These are phyloP conservation scores for Leishmania lainsoni DNA, from an alignment of 208 protist genomes.

Conservation along the genomic window DNA sequence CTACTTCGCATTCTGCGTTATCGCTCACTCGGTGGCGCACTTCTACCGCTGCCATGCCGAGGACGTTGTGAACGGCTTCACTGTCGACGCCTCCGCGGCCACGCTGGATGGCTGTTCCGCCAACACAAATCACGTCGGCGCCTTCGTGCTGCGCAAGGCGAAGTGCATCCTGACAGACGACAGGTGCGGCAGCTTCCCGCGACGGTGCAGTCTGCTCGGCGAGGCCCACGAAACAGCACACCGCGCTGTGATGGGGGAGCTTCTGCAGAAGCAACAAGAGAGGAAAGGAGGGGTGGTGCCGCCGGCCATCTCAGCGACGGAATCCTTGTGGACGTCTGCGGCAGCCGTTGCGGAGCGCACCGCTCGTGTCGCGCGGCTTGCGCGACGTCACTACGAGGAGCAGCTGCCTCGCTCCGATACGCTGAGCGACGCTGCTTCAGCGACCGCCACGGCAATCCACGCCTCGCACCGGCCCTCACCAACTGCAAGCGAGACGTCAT, in stretches of 20 bases:
- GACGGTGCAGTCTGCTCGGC: conserved; percentile 34
- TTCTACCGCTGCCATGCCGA: conserved; percentile 69
- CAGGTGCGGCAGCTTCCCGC: conserved; percentile 33
- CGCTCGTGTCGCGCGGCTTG: conserved; percentile 7
- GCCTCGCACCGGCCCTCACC: background rate
- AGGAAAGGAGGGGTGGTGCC: background rate
- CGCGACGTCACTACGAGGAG: conserved; percentile 9
- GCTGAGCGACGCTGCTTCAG: conserved; percentile 1
- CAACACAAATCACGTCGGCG: conserved; percentile 64
- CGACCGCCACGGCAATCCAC: background rate
- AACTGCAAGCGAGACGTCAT: background rate
- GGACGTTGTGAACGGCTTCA: conserved; percentile 82
- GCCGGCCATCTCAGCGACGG: background rate
- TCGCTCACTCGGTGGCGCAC: conserved; percentile 74
- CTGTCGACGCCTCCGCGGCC: conserved; percentile 69
- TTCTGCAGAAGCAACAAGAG: background rate
- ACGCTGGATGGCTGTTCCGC: conserved; percentile 75
- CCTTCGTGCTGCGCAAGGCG: conserved; percentile 63
- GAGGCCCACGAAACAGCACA: conserved; percentile 25
- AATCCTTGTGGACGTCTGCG: conserved; percentile 2
- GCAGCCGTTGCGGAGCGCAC: conserved; percentile 12
- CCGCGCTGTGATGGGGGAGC: conserved; percentile 6
- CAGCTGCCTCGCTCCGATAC: conserved; percentile 5
- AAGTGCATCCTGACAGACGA: conserved; percentile 73
- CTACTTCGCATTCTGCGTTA: conserved; percentile 79